Conservation (phyloP, 495 filamentous ascomycete species). For the Penicillium waksmanii region DNA sequence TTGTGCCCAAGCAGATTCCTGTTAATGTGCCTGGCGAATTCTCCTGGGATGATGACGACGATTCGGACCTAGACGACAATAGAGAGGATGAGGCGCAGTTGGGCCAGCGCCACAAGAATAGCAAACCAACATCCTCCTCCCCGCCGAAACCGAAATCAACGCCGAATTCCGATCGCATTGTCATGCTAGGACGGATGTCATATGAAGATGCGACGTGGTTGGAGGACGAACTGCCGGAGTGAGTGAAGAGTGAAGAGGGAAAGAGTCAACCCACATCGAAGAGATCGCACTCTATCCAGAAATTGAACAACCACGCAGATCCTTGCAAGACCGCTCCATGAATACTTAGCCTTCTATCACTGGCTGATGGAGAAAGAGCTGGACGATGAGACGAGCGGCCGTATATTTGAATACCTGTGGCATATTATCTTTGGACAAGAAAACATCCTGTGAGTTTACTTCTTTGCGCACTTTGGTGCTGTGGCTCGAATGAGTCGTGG, state of each 20-base stretch:
- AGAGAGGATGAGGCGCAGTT: not conserved
- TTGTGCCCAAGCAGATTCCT: constrained; percentile 22
- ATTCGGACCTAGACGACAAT: constrained; percentile 8
- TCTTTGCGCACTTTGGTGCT: not conserved
- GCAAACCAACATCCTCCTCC: not conserved
- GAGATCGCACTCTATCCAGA: not conserved
- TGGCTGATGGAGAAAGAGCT: constrained; percentile 66
- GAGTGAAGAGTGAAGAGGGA: constrained; percentile 20
- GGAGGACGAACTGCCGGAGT: constrained; percentile 43
- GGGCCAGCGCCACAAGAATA: not conserved
- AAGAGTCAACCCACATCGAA: not conserved
- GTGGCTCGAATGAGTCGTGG: not conserved
- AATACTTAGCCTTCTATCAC: constrained; percentile 57
- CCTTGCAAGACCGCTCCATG: constrained; percentile 45
- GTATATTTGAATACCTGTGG: constrained; percentile 75
- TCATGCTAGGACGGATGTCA: constrained; percentile 44
- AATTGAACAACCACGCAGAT: constrained; percentile 34
- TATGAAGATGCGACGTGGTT: constrained; percentile 48
- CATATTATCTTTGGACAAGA: constrained; percentile 63
- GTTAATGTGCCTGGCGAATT: constrained; percentile 25
- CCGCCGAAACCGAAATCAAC: constrained; percentile 20
- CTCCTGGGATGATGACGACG: constrained; percentile 1
- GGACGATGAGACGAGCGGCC: constrained; percentile 58
- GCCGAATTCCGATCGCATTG: constrained; percentile 33
- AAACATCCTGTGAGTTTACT: constrained; percentile 37